Evolutionary conservation across 1,284 basidiomycete species (phyloP), one percentile per base, ranked within the genome.

Genomic region (Apiotrichum akiyoshidainum): DNA sequence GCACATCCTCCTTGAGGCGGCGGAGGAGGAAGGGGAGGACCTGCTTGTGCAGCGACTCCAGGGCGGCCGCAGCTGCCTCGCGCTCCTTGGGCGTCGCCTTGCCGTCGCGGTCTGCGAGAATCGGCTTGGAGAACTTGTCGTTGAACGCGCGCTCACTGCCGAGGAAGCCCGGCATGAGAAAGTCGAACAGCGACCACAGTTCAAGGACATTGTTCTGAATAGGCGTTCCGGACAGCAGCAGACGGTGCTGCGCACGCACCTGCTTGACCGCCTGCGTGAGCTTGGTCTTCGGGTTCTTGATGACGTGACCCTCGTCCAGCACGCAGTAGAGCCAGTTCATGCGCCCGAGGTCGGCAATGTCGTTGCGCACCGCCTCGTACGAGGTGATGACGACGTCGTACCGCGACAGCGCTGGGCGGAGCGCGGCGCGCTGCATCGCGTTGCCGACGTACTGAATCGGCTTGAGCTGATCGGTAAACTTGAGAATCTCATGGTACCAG

Each of bases 161-260:
- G 49, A 99, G 80, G 80, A 99, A 99, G 1, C 96, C 96, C 21
- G 96, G 96, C 96, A 99, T 99, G 66, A 99, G 80, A 79, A 98
- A 99, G 77, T 99, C 96, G 76, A 99, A 99, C 57, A 99, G 81
- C 78, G 91, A 96, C 96, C 96, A 99, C 4, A 99, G 80, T 76
- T 99, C 96, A 44, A 99, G 81, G 10, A 99, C 94, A 72, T 99
- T 99, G 78, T 99, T 99, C 80, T 99, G 96, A 59, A 99, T 98
- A 0, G 96, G 96, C 13, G 96, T 99, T 31, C 96, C 96, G 0
- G 93, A 96, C 1, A 99, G 81, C 69, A 99, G 88, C 19, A 99
- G 81, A 16, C 96, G 87, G 78, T 99, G 96, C 65, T 95, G 87
- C 1, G 95, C 90, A 54, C 85, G 85, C 52, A 99, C 84, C 67